phyloP scores from a whole-genome alignment of 1,284 basidiomycete species.

The Cryptococcus sp. region DNA sequence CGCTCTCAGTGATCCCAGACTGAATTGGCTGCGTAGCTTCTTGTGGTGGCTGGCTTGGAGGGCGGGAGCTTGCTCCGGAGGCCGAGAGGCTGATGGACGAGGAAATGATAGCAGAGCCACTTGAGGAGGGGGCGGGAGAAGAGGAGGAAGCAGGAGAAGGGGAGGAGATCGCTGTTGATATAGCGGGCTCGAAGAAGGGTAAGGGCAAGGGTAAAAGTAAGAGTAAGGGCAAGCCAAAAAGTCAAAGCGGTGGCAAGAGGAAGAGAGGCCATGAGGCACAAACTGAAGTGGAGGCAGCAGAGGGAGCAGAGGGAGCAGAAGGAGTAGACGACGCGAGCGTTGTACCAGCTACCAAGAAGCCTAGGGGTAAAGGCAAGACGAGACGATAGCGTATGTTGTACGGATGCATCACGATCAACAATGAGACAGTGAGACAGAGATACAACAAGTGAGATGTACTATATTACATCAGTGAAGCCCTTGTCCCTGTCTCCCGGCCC shows the following conservation, averaged over 20 bases:
- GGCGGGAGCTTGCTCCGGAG: constrained; percentile 21
- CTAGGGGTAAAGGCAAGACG: neutral
- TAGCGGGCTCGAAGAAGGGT: neutral
- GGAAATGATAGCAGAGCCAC: constrained; percentile 4
- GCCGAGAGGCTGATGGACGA: constrained; percentile 9
- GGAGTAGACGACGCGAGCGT: neutral
- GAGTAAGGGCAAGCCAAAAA: neutral
- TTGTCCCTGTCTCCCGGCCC: constrained; percentile 44
- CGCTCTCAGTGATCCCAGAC: too few species aligned
- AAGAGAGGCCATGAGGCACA: too few species aligned
- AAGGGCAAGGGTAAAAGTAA: constrained; percentile 4
- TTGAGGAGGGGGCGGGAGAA: constrained; percentile 1
- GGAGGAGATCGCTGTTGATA: neutral
- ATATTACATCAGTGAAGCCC: constrained; percentile 40
- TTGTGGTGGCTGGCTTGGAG: constrained; percentile 41
- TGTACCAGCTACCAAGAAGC: constrained; percentile 1
- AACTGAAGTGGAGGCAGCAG: too few species aligned
- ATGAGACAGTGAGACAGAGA: neutral
- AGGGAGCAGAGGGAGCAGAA: neutral
- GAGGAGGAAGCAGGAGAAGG: constrained; percentile 12
- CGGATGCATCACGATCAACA: neutral
- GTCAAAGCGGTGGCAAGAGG: too few species aligned
- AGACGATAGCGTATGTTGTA: too few species aligned
- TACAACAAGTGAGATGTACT: neutral
- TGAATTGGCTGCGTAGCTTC: too few species aligned